Evolutionary conservation across 2,329 filamentous ascomycete species (phyloP).

Genomic region (Curvularia eragrostidis): DNA sequence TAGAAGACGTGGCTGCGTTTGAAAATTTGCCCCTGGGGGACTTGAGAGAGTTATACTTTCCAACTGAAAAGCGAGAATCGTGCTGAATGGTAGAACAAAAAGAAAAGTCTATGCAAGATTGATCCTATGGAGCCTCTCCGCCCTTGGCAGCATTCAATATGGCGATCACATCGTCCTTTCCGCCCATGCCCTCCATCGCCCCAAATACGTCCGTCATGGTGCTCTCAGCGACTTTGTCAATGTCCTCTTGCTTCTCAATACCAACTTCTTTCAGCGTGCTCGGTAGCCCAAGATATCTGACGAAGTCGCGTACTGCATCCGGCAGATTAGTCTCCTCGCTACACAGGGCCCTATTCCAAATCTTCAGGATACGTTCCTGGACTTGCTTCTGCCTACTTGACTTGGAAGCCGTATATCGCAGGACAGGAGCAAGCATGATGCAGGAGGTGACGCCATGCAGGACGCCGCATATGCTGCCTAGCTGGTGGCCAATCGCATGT

Average conservation of each 20-base stretch:
- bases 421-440: constrained; percentile 29
- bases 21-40: constrained; percentile 14
- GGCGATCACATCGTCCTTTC: constrained; percentile 20
- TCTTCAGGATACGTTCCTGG: constrained; percentile 23
- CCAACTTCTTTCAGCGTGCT: constrained; percentile 28
- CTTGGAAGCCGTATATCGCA: constrained; percentile 24
- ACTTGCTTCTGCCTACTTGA: constrained; percentile 17
- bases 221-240: constrained; percentile 31
- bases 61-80: not conserved
- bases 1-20: constrained; percentile 17
- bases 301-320: constrained; percentile 31
- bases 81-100: not conserved
- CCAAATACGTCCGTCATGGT: constrained; percentile 33
- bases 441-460: constrained; percentile 35
- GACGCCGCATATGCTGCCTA: constrained; percentile 28
- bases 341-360: constrained; percentile 29
- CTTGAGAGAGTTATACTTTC: constrained; percentile 11
- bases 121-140: not conserved
- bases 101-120: not conserved
- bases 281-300: constrained; percentile 26
- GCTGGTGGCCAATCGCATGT: constrained; percentile 33
- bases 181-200: constrained; percentile 10
- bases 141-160: constrained; percentile 19
- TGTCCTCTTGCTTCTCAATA: constrained; percentile 22
- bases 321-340: constrained; percentile 27